These are phyloP conservation scores for Rhodotorula kratochvilovae DNA, from an alignment of 768 basidiomycete genomes.

Conservation along the genomic window DNA sequence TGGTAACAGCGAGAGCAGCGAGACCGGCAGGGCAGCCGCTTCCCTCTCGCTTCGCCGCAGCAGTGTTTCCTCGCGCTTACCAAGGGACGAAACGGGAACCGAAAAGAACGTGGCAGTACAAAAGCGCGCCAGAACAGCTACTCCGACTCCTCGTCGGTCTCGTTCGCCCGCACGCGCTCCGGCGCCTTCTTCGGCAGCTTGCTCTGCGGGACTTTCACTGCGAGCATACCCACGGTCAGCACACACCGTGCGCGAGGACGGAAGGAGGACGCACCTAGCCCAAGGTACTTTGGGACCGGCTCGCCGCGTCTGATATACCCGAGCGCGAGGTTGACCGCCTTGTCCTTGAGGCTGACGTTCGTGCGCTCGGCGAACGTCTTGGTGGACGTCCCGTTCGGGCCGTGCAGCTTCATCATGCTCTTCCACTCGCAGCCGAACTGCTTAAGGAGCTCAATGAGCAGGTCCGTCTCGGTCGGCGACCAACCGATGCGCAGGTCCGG, in stretches of 20 bases:
- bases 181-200: not conserved
- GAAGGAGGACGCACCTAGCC: not conserved
- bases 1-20: too few species aligned
- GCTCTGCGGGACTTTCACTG: not conserved
- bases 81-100: too few species aligned
- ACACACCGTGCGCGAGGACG: too few species aligned
- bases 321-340: conserved; percentile 6
- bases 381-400: not conserved
- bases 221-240: too few species aligned
- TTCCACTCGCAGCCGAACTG: not conserved
- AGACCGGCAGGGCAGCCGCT: too few species aligned
- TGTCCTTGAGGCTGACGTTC: conserved; percentile 18
- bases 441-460: not conserved
- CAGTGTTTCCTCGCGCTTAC: too few species aligned
- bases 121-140: too few species aligned
- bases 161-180: not conserved
- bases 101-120: too few species aligned
- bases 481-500: not conserved
- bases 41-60: too few species aligned
- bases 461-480: not conserved
- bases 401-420: conserved; percentile 6
- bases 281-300: not conserved
- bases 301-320: not conserved
- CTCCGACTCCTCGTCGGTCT: conserved; percentile 2
- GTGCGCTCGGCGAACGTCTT: not conserved